These are phyloP conservation scores for Ustilago loliicola DNA, from an alignment of 1,284 basidiomycete genomes.

Conservation along the genomic window DNA sequence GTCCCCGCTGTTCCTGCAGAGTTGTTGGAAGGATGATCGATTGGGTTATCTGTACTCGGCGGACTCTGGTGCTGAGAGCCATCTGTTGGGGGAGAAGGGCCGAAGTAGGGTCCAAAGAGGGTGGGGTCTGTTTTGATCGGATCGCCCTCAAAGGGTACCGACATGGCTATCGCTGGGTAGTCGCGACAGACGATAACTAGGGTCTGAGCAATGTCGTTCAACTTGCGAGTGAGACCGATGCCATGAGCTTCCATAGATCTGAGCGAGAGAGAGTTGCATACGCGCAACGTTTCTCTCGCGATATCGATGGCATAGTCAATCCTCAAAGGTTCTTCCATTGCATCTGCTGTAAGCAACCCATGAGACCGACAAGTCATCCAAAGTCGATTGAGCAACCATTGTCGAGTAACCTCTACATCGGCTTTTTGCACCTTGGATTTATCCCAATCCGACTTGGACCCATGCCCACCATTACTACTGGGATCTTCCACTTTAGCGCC, in stretches of 20 bases:
- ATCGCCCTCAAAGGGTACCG: constrained; percentile 49
- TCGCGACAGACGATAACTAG: constrained; percentile 58
- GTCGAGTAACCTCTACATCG: constrained; percentile 60
- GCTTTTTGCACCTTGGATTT: constrained; percentile 56
- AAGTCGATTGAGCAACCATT: constrained; percentile 59
- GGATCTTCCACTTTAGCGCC: constrained; percentile 14
- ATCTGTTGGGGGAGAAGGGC: constrained; percentile 32
- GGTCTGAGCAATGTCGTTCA: constrained; percentile 63
- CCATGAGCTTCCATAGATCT: constrained; percentile 62
- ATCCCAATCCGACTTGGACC: constrained; percentile 37
- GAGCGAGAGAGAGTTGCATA: constrained; percentile 55
- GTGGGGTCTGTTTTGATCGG: constrained; percentile 47
- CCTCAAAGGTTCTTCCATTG: constrained; percentile 35
- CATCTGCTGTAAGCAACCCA: constrained; percentile 43
- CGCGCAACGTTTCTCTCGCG: constrained; percentile 54
- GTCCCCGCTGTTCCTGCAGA: constrained; percentile 14
- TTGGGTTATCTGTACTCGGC: neutral
- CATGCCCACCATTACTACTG: constrained; percentile 4
- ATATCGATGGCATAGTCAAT: constrained; percentile 60
- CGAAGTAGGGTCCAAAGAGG: constrained; percentile 45
- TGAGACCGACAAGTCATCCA: constrained; percentile 60
- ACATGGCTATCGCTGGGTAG: constrained; percentile 51
- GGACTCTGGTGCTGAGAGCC: constrained; percentile 5
- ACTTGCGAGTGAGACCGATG: constrained; percentile 55
- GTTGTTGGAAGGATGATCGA: constrained; percentile 20